A percentile compares a stretch with the other conserved stretches of the same genome.
phyloP scores from a whole-genome alignment of 2,329 filamentous ascomycete species.

The Penicillium concentricum region DNA sequence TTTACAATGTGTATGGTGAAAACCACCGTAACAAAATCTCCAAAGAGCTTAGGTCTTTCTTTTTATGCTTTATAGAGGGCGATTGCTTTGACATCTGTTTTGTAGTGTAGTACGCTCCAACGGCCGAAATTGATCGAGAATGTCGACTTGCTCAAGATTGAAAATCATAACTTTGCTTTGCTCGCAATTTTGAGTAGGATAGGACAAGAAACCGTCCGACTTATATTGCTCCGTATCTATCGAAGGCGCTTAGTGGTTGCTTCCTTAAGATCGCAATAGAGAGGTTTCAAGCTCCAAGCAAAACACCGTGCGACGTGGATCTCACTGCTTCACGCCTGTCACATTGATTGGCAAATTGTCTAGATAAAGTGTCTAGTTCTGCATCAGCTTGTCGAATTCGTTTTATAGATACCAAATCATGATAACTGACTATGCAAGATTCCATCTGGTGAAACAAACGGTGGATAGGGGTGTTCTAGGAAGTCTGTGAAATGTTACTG shows the following conservation, averaged over 20 bases:
- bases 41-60: too few species aligned
- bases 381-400: neutral
- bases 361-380: neutral
- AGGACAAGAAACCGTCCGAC: neutral
- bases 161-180: neutral
- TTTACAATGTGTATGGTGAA: too few species aligned
- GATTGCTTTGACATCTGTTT: too few species aligned
- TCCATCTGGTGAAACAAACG: neutral
- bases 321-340: neutral
- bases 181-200: accelerated
- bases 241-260: neutral
- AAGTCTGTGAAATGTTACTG: neutral
- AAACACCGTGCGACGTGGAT: too few species aligned
- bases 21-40: too few species aligned
- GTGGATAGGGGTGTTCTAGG: neutral
- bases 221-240: neutral
- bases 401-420: neutral
- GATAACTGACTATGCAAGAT: neutral
- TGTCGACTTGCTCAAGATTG: neutral
- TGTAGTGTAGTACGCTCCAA: too few species aligned
- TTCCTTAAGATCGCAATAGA: neutral
- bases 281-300: neutral
- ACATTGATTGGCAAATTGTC: neutral
- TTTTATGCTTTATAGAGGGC: too few species aligned
- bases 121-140: too few species aligned